Conservation (phyloP, 345 rosid genomes). For the Citrus maxima region DNA sequence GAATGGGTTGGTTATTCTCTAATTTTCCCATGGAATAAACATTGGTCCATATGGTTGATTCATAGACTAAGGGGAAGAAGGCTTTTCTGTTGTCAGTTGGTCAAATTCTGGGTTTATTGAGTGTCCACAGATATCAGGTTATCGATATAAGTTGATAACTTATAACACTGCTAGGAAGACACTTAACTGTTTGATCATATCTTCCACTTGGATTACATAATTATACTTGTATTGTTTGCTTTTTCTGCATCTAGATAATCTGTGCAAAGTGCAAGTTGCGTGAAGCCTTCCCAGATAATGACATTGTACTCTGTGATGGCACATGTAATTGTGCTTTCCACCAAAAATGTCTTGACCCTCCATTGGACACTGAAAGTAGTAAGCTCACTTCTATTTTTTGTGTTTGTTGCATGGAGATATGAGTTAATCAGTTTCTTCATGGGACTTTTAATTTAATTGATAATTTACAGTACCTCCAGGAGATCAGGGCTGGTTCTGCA, state of each 20-base stretch:
- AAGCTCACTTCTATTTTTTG: conserved; percentile 24
- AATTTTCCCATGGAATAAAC: neutral
- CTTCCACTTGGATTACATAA: neutral
- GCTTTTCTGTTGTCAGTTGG: neutral
- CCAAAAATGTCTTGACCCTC: conserved; percentile 92
- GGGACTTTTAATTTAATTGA: conserved; percentile 20
- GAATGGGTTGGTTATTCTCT: neutral
- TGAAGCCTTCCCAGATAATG: conserved; percentile 87
- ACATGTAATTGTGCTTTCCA: conserved; percentile 92
- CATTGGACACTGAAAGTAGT: conserved; percentile 85
- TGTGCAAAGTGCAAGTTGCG: conserved; percentile 87
- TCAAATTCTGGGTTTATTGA: neutral
- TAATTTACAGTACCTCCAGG: conserved; percentile 83
- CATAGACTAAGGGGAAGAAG: neutral
- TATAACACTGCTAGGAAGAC: neutral
- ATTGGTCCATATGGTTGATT: neutral
- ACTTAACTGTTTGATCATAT: neutral
- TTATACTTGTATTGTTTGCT: conserved; percentile 11
- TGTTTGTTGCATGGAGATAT: neutral
- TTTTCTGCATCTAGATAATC: conserved; percentile 57
- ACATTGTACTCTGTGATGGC: conserved; percentile 95
- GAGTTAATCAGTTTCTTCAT: conserved; percentile 15
- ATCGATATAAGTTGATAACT: neutral
- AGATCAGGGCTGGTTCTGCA: conserved; percentile 98
- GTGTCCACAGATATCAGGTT: neutral